These are phyloP conservation scores for Dendrobium huoshanense DNA, from an alignment of 106 monocot species.

Conservation along the genomic window DNA sequence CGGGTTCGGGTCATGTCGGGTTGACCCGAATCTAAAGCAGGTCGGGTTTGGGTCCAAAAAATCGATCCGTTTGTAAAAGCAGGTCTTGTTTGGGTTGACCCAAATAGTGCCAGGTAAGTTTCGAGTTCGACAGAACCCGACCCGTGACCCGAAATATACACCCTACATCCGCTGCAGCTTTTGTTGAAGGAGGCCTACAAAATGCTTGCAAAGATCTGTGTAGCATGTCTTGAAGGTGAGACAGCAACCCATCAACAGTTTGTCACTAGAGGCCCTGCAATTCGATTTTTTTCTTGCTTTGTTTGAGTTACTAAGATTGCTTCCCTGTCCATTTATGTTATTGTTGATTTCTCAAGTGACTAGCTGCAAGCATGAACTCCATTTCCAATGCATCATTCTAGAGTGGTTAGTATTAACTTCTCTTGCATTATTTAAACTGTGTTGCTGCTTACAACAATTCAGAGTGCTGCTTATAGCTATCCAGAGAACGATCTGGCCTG, in stretches of 20 bases:
- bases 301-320: neutral
- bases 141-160: no score
- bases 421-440: neutral
- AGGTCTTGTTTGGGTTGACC: no score
- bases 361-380: constrained; percentile 28
- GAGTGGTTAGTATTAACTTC: constrained; percentile 14
- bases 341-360: constrained; percentile 14
- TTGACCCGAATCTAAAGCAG: no score
- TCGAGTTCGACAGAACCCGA: no score
- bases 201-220: constrained; percentile 71
- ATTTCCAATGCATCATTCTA: constrained; percentile 27
- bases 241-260: constrained; percentile 66
- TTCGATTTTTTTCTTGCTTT: neutral
- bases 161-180: constrained; percentile 50
- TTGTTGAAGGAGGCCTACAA: constrained; percentile 76
- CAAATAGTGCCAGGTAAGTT: no score
- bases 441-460: no score
- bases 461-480: no score
- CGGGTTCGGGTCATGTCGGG: no score
- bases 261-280: neutral
- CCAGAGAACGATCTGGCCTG: no score
- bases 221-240: constrained; percentile 75
- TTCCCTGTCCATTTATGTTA: neutral
- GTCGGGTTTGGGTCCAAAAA: no score
- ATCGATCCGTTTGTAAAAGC: no score